Percentiles rank a stretch among this genome's conserved stretches.
phyloP scores from a whole-genome alignment of 805 yeast genomes.

The Ogataea philodendri region DNA sequence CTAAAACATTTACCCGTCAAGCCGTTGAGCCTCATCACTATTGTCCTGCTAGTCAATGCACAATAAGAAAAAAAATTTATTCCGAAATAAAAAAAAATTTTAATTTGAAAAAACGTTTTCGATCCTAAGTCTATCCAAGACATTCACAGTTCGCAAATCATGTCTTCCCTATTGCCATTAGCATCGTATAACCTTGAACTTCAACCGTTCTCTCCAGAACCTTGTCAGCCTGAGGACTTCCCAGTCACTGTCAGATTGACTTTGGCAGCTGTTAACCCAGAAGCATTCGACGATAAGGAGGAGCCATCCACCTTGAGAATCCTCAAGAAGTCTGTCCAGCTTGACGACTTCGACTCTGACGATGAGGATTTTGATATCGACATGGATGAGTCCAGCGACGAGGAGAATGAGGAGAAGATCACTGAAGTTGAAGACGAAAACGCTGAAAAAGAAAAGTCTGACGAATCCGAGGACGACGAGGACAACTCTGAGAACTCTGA shows the following conservation, averaged over 20 bases:
- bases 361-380: conserved; percentile 38
- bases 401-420: conserved; percentile 7
- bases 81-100: conserved; percentile 2
- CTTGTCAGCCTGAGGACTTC: conserved; percentile 80
- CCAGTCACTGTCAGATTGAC: conserved; percentile 91
- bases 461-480: conserved; percentile 30
- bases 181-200: conserved; percentile 84
- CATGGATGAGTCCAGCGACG: conserved; percentile 25
- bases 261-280: conserved; percentile 94
- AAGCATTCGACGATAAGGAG: conserved; percentile 72
- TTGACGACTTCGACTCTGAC: conserved; percentile 45
- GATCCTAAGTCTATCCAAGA: no score
- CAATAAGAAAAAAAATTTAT: neutral
- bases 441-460: conserved; percentile 28
- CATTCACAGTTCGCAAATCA: conserved; percentile 25
- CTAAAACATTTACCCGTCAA: no score
- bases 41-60: no score
- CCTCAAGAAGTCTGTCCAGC: conserved; percentile 59
- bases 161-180: conserved; percentile 78
- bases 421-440: conserved; percentile 22
- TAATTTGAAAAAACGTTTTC: conserved; percentile 6
- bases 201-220: conserved; percentile 82
- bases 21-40: neutral
- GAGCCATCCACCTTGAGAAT: conserved; percentile 89
- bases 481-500: conserved; percentile 32